A percentile compares a stretch with the other conserved stretches of the same genome.
Evolutionary conservation across 2,329 filamentous ascomycete genomes (phyloP).

Genomic region (Venturiaceae sp.): DNA sequence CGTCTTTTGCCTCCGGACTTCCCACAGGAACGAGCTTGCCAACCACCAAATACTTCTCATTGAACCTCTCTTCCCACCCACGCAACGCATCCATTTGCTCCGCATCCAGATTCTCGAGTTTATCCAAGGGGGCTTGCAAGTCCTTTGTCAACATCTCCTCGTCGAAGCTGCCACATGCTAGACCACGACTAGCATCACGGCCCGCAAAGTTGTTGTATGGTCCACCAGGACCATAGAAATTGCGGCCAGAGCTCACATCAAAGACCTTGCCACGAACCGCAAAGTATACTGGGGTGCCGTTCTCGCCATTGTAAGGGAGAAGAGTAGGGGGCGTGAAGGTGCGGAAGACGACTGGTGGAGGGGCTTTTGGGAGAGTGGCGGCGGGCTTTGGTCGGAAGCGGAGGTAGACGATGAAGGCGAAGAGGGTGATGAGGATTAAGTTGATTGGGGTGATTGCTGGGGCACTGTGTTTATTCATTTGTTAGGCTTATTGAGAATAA

Average conservation of each 20-base stretch:
- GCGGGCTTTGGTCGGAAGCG: slow-evolving; percentile 47
- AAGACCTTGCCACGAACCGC: slow-evolving; percentile 88
- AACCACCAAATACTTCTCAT: slow-evolving; percentile 91
- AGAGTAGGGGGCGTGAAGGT: slow-evolving; percentile 76
- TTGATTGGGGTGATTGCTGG: slow-evolving; percentile 51
- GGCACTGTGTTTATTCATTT: slow-evolving; percentile 28
- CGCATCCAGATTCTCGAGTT: slow-evolving; percentile 56
- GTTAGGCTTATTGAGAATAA: slow-evolving; percentile 10
- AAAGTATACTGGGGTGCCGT: slow-evolving; percentile 70
- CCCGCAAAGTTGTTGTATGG: slow-evolving; percentile 96
- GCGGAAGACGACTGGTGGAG: slow-evolving; percentile 72
- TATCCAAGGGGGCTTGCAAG: slow-evolving; percentile 72
- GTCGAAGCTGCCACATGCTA: slow-evolving; percentile 89
- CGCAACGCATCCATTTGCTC: slow-evolving; percentile 76
- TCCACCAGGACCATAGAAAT: slow-evolving; percentile 94
- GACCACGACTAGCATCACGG: slow-evolving; percentile 75
- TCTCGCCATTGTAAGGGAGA: slow-evolving; percentile 72
- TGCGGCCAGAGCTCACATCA: slow-evolving; percentile 75
- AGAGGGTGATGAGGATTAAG: slow-evolving; percentile 48
- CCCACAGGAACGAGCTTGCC: slow-evolving; percentile 68
- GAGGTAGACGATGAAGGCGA: slow-evolving; percentile 47
- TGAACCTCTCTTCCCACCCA: slow-evolving; percentile 90
- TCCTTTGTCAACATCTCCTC: slow-evolving; percentile 91
- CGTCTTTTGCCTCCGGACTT: slow-evolving; percentile 40
- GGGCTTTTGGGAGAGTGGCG: slow-evolving; percentile 41